Evolutionary conservation across 495 filamentous ascomycete species (phyloP), one percentile per base, ranked within the genome.

Genomic region (Penicillium egyptiacum): DNA sequence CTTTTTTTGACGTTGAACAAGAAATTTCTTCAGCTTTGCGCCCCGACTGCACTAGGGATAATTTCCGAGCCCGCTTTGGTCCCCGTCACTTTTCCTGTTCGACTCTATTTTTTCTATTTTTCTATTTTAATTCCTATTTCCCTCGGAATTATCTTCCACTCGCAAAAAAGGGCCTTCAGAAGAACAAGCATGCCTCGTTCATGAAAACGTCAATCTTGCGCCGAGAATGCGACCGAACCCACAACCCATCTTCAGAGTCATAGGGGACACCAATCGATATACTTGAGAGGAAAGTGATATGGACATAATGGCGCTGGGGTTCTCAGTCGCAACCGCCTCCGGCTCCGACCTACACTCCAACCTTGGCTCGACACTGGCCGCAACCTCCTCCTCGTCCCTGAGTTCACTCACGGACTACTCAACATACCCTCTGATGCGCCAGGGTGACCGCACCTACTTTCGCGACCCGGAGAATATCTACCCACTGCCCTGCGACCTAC

Each of bases 401-500:
- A 50, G 61, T 48, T 72, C 74, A 41, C 55, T 74, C 40, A 73
- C 71, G 19, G 76, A 77, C 67, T 78, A 81, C 57, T 71, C 75
- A 26, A 67, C 75, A 55, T 80, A 79, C 54, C 86, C 89, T 4
- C 89, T 92, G 68, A 78, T 87, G 53, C 78, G 82, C 56, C 85
- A 87, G 55, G 83, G 90, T 67, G 90, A 90, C 47, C 86, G 92
- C 37, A 87, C 86, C 37, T 96, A 90, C 70, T 81, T 95, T 58
- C 84, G 88, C 59, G 91, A 96, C 64, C 79, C 81, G 22, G 82
- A 85, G 14, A 76, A 88, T 41, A 67, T 85, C 12, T 96, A 98
- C 62, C 91, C 90, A 33, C 75, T 98, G 16, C 93, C 93, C 55
- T 88, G 90, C 73, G 93, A 96, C 76, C 81, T 96, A 30, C 77